Evolutionary conservation across 352 stramenopile species (phyloP).

Genomic region (Phytophthora megakarya): DNA sequence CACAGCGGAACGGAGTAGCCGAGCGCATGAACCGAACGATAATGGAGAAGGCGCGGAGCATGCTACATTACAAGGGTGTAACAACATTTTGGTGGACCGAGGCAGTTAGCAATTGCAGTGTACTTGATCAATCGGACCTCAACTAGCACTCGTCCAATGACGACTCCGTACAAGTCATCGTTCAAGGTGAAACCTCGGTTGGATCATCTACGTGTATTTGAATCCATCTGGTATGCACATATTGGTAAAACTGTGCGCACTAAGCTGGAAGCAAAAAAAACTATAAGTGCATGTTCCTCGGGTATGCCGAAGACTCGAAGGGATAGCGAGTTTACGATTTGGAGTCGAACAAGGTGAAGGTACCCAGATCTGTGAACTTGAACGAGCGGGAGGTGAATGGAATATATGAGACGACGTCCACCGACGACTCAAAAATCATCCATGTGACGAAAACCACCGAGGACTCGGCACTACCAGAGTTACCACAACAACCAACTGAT

Average conservation of each 20-base stretch:
- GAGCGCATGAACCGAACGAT: conserved; percentile 39
- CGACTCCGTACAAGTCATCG: too few relatives aligned
- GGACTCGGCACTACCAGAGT: conserved; percentile 3
- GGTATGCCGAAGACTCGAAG: conserved; percentile 15
- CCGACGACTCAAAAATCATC: background rate
- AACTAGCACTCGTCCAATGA: conserved; percentile 3
- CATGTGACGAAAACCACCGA: conserved; percentile 4
- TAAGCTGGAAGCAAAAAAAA: conserved; percentile 38
- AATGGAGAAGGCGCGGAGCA: too few relatives aligned
- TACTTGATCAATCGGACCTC: conserved; percentile 31
- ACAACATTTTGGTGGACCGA: conserved; percentile 33
- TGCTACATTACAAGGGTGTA: conserved; percentile 29
- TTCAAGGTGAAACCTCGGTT: conserved; percentile 18
- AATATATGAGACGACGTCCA: conserved; percentile 11
- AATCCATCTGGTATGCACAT: background rate
- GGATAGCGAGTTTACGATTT: conserved; percentile 24
- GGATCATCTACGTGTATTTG: conserved; percentile 29
- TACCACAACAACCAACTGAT: background rate
- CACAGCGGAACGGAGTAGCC: conserved; percentile 40
- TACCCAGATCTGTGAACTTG: conserved; percentile 19
- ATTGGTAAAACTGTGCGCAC: conserved; percentile 18
- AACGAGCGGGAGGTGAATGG: conserved; percentile 20
- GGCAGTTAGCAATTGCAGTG: conserved; percentile 28
- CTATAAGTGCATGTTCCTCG: conserved; percentile 28
- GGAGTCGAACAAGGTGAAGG: conserved; percentile 17